phyloP scores from a whole-genome alignment of 2,329 filamentous ascomycete genomes.

The Corinectria fuckeliana region DNA sequence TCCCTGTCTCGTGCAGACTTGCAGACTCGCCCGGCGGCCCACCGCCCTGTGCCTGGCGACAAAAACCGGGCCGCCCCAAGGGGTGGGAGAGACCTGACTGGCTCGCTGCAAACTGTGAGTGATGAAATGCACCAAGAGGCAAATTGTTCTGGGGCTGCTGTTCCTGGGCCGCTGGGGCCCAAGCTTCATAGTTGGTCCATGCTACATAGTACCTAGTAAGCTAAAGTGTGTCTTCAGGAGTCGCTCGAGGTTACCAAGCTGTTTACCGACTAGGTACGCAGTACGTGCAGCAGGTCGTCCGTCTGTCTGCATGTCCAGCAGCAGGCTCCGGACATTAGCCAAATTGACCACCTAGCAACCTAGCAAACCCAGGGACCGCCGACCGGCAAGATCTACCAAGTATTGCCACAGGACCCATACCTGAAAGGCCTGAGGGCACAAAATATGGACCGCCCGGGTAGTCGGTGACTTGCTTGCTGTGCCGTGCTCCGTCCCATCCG shows the following conservation, averaged over 20 bases:
- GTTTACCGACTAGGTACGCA: not conserved
- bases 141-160: constrained; percentile 3
- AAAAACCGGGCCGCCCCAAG: not conserved
- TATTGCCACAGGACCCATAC: no score
- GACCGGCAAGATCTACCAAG: not conserved
- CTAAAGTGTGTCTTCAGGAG: not conserved
- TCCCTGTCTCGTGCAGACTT: not conserved
- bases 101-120: constrained; percentile 5
- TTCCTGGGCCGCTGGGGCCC: not conserved
- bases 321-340: not conserved
- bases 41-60: constrained; percentile 16
- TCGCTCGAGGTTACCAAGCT: not conserved
- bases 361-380: not conserved
- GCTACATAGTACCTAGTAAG: no score
- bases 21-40: not conserved
- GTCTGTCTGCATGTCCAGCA: not conserved
- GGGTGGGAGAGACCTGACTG: constrained; percentile 3
- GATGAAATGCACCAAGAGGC: constrained; percentile 16
- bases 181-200: constrained; percentile 14
- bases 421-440: not conserved
- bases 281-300: no score
- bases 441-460: not conserved
- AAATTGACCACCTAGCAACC: not conserved
- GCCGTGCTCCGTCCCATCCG: constrained; percentile 12
- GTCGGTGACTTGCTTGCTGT: not conserved